Percentiles rank a stretch among this genome's conserved stretches.
phyloP scores from a whole-genome alignment of 345 rosid genomes.

The Adansonia digitata region DNA sequence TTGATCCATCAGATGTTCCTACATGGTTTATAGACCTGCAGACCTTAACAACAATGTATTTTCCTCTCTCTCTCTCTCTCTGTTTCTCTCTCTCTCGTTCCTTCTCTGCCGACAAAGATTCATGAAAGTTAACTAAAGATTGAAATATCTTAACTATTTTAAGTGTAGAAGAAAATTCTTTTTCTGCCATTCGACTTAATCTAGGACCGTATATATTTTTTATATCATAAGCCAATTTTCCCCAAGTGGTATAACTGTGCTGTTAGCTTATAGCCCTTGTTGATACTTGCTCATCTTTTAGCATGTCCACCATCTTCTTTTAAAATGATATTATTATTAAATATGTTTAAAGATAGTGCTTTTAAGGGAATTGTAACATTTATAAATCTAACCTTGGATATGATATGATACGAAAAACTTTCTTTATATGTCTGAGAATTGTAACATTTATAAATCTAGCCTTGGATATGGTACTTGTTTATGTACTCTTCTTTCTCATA shows the following conservation, averaged over 20 bases:
- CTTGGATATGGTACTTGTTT: not conserved
- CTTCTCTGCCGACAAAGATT: not conserved
- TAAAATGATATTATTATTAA: not conserved
- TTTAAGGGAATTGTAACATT: not conserved
- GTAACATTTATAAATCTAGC: not conserved
- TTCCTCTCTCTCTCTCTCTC: conserved; percentile 11
- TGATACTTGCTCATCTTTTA: not conserved
- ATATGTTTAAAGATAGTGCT: not conserved
- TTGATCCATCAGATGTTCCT: conserved; percentile 45
- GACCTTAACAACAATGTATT: conserved; percentile 70
- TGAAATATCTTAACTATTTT: not conserved
- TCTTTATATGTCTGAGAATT: not conserved
- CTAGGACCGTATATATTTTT: not conserved
- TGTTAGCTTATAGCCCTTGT: not conserved
- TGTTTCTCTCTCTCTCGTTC: conserved; percentile 4
- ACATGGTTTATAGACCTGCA: conserved; percentile 46
- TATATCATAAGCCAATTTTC: not conserved
- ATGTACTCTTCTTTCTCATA: not conserved
- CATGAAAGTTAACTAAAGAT: not conserved
- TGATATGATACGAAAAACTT: not conserved
- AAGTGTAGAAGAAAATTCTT: not conserved
- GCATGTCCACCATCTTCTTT: not conserved
- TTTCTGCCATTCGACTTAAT: not conserved
- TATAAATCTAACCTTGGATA: not conserved
- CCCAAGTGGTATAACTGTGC: not conserved